Base-by-base conservation (phyloP, 2,329 filamentous ascomycete genomes). In the Aspergillus udagawae region DNA sequence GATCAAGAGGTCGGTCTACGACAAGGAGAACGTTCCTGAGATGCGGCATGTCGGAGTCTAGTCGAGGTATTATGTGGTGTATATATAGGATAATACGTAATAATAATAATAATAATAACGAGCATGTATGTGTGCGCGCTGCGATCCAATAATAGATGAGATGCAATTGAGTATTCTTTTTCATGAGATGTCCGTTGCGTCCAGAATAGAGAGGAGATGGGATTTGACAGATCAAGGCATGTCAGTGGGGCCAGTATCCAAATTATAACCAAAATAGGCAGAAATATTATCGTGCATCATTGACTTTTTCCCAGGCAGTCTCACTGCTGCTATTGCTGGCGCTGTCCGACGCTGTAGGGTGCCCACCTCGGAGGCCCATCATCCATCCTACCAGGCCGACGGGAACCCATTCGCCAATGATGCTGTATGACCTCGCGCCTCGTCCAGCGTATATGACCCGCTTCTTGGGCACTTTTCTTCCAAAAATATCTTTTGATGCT, bases 301-400 rank as follows among this genome's bases (percentile, higher is more conserved):
- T 47, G 6, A 74, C 61, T 38, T 67, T 70, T 50, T 74, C 72
- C 70, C 73, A 75, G 54, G 65, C 67, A 23, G 63, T 70, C 58
- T 75, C 72, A 55, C 72, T 74, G 56, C 68, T 68, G 44, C 65
- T 67, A 29, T 63, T 66, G 55, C 70, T 73, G 45, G 62, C 57
- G 38, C 67, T 67, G 25, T 68, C 68, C 27, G 51, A 38, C 6
- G 51, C 57, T n/a, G 53, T 54, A 1, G 52, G 28, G 57, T 64
- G 61, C 47, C 68, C 66, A 54, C 65, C 65, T 59, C 86, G 80
- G 57, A 92, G 83, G 10, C 92, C 92, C 84, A 97, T 88, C 89
- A 97, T 96, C 89, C 91, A 94, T 1, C 86, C 87, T n/a, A 97
- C 88, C 17, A 97, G 71, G 2, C 86, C 82, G 21, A 84, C 81